Percentiles rank a stretch among this genome's conserved stretches.
phyloP scores from a whole-genome alignment of 768 basidiomycete species.

The Glaciozyma antarctica region DNA sequence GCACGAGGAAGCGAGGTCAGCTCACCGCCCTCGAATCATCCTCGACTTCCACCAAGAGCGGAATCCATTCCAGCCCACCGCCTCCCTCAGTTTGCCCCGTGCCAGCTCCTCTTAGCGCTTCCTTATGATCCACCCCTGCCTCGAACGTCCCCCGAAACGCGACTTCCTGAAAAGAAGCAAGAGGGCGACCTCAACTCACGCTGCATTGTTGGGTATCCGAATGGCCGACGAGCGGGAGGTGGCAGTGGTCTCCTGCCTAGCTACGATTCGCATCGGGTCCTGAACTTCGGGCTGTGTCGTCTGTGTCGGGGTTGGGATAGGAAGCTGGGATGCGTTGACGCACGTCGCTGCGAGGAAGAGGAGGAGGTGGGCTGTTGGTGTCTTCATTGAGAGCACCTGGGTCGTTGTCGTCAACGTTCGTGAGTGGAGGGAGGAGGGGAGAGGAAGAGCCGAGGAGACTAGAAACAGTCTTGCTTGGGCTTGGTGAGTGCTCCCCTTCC shows the following conservation, averaged over 20 bases:
- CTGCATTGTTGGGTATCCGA: background rate
- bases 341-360: background rate
- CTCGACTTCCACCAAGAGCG: background rate
- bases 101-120: no score
- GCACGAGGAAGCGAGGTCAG: slow-evolving; percentile 3
- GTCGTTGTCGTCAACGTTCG: background rate
- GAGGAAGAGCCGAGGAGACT: no score
- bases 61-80: background rate
- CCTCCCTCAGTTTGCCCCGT: no score
- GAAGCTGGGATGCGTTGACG: background rate
- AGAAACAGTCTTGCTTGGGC: no score
- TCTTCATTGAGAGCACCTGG: background rate
- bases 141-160: no score
- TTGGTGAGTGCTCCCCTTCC: no score
- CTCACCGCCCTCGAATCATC: background rate
- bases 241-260: background rate
- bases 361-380: background rate
- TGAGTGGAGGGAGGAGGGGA: no score
- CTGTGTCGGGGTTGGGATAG: background rate
- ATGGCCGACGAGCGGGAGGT: background rate
- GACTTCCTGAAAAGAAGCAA: background rate
- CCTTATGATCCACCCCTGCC: no score
- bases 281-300: background rate
- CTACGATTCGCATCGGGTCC: background rate
- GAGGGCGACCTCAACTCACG: background rate